A percentile compares a stretch with the other conserved stretches of the same genome.
These are phyloP conservation scores for Fistulinella prunicolor DNA, from an alignment of 768 basidiomycete species.

Conservation along the genomic window DNA sequence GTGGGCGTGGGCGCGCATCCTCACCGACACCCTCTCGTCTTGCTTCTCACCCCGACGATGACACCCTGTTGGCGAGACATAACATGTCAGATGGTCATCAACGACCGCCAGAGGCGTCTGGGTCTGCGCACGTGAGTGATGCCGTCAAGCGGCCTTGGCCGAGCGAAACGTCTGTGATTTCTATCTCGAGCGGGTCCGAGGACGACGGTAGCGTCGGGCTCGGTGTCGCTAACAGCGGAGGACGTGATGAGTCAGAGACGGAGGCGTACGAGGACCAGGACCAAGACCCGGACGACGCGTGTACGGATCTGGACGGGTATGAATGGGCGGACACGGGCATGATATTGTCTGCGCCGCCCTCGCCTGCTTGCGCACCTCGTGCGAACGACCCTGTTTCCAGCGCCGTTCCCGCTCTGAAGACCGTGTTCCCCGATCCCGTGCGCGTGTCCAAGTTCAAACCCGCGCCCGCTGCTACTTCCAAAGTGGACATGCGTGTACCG, in stretches of 20 bases:
- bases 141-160: background rate
- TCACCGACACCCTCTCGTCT: conserved; percentile 13
- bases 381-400: background rate
- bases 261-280: background rate
- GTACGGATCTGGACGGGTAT: conserved; percentile 4
- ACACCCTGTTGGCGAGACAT: background rate
- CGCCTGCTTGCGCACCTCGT: background rate
- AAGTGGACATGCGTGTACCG: background rate
- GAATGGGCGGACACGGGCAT: conserved; percentile 21
- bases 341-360: conserved; percentile 27
- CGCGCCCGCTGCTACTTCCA: background rate
- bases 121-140: background rate
- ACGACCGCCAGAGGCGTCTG: background rate
- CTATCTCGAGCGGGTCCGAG: conserved; percentile 29
- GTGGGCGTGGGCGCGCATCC: background rate
- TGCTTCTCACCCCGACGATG: background rate
- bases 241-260: background rate
- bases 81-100: background rate
- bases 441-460: conserved; percentile 22
- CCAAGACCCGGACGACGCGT: background rate
- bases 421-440: background rate
- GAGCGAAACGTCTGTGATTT: conserved; percentile 19
- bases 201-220: conserved; percentile 7
- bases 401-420: background rate
- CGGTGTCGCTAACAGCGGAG: background rate